A percentile compares a stretch with the other conserved stretches of the same genome.
Conservation (phyloP, 768 basidiomycete species). For the Rhizopogon roseolus region DNA sequence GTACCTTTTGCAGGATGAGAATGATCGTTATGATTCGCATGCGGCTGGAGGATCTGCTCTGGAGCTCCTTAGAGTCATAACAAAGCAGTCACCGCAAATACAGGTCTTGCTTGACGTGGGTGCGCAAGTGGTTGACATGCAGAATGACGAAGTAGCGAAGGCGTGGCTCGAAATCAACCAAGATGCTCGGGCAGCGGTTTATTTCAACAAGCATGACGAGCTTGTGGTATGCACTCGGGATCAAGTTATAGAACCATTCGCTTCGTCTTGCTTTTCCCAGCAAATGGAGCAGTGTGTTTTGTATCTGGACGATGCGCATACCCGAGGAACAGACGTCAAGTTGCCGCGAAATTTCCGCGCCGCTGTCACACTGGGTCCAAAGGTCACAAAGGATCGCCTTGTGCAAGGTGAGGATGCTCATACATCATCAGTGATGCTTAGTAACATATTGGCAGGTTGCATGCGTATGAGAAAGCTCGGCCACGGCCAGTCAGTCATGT, state of each 20-base stretch:
- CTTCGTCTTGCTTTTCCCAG: slow-evolving; percentile 33
- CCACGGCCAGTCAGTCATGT: slow-evolving; percentile 40
- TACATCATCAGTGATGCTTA: neutral
- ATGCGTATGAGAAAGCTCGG: slow-evolving; percentile 53
- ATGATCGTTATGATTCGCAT: slow-evolving; percentile 27
- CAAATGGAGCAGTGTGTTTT: slow-evolving; percentile 36
- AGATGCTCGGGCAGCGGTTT: slow-evolving; percentile 37
- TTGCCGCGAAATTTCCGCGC: slow-evolving; percentile 37
- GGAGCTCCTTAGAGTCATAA: slow-evolving; percentile 27
- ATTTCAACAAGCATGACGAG: slow-evolving; percentile 33
- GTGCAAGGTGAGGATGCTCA: slow-evolving; percentile 36
- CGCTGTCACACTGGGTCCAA: slow-evolving; percentile 46
- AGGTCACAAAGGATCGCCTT: slow-evolving; percentile 47
- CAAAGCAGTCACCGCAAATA: slow-evolving; percentile 27
- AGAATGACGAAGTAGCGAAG: slow-evolving; percentile 33
- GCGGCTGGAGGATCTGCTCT: slow-evolving; percentile 9
- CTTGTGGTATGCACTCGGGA: slow-evolving; percentile 31
- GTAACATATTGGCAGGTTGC: slow-evolving; percentile 32
- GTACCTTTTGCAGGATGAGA: slow-evolving; percentile 27
- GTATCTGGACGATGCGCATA: slow-evolving; percentile 52
- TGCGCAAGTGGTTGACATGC: slow-evolving; percentile 48
- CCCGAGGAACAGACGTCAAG: slow-evolving; percentile 45
- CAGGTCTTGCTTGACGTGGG: slow-evolving; percentile 49
- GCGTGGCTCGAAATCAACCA: slow-evolving; percentile 10
- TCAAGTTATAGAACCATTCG: slow-evolving; percentile 28